Evolutionary conservation across 371 early-diverging fungal genomes (phyloP), one percentile per base, ranked within the genome.

Genomic region (Apophysomyces trapeziformis): DNA sequence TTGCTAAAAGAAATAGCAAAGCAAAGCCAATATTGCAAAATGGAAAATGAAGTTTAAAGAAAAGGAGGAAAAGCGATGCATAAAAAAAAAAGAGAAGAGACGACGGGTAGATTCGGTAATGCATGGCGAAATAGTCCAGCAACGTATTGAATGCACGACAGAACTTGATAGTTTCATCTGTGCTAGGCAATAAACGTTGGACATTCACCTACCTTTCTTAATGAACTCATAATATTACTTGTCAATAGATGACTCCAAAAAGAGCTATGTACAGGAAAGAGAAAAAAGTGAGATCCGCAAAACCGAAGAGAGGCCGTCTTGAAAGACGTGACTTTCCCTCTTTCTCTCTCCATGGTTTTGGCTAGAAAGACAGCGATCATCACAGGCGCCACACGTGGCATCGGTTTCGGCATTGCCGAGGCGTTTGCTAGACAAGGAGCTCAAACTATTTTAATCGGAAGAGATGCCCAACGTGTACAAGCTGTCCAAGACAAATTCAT

Each of bases 371-470:
- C 83, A 38, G 87, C 82, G 0, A 47, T 92, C 9, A 82, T 92
- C 38, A 88, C 92, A 13, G 93, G 93, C 0, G 93, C 90, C 0
- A 89, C 88, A 56, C 86, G 93, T 54, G 93, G 93, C n/a, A 91
- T 92, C 63, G 93, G 93, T 8, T 69, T 83, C 0, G 86, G 86
- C 43, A 87, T 88, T 66, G 87, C 88, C 2, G 63, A 81, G 26
- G 74, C 81, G 35, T 88, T 90, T 69, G 89, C 91, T 1, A 61
- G 65, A 12, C 76, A 85, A 9, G 90, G 90, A 0, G 87, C 85
- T 1, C 72, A 73, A 1, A 75, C 87, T 13, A 79, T 89, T n/a
- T 63, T 89, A 4, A 68, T 87, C 5, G 90, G 91, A 2, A 82
- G 85, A 9, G 79, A 89, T 76, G 58, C 68, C 5, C 74, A 70